Percentiles rank a stretch among this genome's conserved stretches.
Conservation (phyloP, 306 rosid species). For the barrel medic (Medicago truncatula) region DNA sequence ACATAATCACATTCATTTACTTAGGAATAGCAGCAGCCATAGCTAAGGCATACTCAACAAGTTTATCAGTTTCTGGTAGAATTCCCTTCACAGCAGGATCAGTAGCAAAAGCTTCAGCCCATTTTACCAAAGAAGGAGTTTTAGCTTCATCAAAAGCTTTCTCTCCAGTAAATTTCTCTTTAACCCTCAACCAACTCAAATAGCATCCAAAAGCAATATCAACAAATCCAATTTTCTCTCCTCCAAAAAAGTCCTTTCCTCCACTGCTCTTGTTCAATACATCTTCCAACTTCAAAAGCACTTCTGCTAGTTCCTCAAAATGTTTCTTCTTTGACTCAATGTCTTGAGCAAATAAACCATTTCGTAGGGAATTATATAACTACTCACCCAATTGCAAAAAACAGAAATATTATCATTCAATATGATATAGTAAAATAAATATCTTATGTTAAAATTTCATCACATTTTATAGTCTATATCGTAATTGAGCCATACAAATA, state of each 20-base stretch:
- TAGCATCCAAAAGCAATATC: slow-evolving; percentile 61
- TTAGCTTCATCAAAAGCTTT: slow-evolving; percentile 44
- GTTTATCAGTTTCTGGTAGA: slow-evolving; percentile 55
- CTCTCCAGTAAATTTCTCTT: slow-evolving; percentile 38
- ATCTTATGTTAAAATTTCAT: background rate
- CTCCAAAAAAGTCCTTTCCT: slow-evolving; percentile 62
- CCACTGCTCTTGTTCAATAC: slow-evolving; percentile 46
- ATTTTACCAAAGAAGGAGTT: slow-evolving; percentile 50
- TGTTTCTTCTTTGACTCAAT: slow-evolving; percentile 56
- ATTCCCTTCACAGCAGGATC: slow-evolving; percentile 53
- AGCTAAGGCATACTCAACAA: slow-evolving; percentile 45
- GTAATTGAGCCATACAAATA: slow-evolving; percentile 9
- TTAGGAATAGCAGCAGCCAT: slow-evolving; percentile 9
- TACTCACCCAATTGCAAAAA: slow-evolving; percentile 28
- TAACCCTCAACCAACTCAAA: slow-evolving; percentile 45
- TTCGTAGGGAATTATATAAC: slow-evolving; percentile 39
- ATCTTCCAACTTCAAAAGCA: slow-evolving; percentile 49
- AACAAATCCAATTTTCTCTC: slow-evolving; percentile 55
- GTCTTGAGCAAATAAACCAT: slow-evolving; percentile 24
- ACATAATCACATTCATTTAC: background rate
- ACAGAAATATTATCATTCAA: background rate
- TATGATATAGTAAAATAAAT: no score
- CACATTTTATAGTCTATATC: slow-evolving; percentile 42
- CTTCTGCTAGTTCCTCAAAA: slow-evolving; percentile 42
- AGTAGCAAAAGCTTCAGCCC: slow-evolving; percentile 51